Evolutionary conservation across 768 basidiomycete species (phyloP), one percentile per base, ranked within the genome.

Genomic region (Suillus paluster): DNA sequence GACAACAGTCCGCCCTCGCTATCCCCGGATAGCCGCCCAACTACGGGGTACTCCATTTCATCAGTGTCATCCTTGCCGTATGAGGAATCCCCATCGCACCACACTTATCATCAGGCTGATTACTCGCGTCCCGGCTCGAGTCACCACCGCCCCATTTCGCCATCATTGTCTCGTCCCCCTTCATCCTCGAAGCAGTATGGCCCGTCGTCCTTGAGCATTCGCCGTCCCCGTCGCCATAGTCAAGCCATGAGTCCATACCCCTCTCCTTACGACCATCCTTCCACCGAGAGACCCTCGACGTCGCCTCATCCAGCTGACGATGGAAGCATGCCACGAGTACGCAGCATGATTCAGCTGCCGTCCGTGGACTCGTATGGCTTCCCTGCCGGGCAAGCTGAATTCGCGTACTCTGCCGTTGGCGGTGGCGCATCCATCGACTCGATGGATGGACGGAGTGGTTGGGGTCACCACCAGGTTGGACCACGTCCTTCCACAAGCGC

Each of bases 231-330:
- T 48, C 84, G 92, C 61, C 92, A 94, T 74, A 91, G 89, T 72
- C 92, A 94, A 73, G 92, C 92, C 1, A 88, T 94, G 82, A 90
- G 87, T 68, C 92, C 92, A 14, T 94, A 94, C 75, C 92, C 92
- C 19, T 89, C 86, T 64, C 91, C 92, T 49, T 94, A 94, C 74
- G 84, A 88, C 59, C 79, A 83, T 49, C 64, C 75, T 21, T 84
- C 85, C 56, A 39, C 38, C 17, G 86, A 87, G 64, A 84, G 90
- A 44, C 88, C 87, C 1, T 90, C 88, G 59, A 86, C 88, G 27
- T 89, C 88, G 11, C 90, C 89, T 21, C 87, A 89, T 67, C 88
- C 88, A 30, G 77, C 83, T 59, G 88, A 80, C 23, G 80, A 80
- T 30, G 73, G 70, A 15, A 79, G 75, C 25, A 82, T 92, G 64